These are phyloP conservation scores for Bolboschoenus planiculmis DNA, from an alignment of 176 grass and related monocot species.

Conservation along the genomic window DNA sequence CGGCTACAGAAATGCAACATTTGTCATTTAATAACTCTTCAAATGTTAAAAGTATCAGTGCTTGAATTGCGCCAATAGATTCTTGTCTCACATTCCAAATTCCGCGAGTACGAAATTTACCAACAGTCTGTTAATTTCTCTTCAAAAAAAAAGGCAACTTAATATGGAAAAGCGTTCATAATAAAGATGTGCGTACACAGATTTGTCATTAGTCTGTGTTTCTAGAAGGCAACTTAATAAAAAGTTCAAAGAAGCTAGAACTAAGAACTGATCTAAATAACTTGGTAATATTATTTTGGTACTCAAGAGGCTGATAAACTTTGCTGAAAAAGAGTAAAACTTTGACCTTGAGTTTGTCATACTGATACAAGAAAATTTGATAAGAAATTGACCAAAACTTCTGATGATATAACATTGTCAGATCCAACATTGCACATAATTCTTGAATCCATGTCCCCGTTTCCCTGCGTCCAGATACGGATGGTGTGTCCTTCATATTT, in stretches of 20 bases:
- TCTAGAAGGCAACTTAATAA: neutral
- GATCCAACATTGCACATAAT: neutral
- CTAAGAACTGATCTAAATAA: neutral
- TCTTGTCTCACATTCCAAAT: too few relatives aligned
- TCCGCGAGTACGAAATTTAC: too few relatives aligned
- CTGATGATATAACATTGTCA: neutral
- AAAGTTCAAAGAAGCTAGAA: neutral
- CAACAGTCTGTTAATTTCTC: too few relatives aligned
- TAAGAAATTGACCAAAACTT: neutral
- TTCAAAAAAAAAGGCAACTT: neutral
- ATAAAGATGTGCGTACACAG: neutral
- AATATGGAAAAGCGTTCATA: neutral
- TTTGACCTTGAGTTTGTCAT: neutral
- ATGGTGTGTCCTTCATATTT: neutral
- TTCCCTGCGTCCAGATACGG: neutral
- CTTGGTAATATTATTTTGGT: neutral
- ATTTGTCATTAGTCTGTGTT: neutral
- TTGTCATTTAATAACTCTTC: too few relatives aligned
- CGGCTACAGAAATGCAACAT: too few relatives aligned
- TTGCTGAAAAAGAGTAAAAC: neutral
- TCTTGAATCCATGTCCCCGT: neutral
- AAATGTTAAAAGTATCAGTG: too few relatives aligned
- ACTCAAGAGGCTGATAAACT: neutral
- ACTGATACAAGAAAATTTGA: neutral
- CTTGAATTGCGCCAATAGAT: too few relatives aligned